Percentiles rank a stretch among this genome's conserved stretches.
Evolutionary conservation across 208 protist species (phyloP).

Genomic region (Phytomonas sp.): DNA sequence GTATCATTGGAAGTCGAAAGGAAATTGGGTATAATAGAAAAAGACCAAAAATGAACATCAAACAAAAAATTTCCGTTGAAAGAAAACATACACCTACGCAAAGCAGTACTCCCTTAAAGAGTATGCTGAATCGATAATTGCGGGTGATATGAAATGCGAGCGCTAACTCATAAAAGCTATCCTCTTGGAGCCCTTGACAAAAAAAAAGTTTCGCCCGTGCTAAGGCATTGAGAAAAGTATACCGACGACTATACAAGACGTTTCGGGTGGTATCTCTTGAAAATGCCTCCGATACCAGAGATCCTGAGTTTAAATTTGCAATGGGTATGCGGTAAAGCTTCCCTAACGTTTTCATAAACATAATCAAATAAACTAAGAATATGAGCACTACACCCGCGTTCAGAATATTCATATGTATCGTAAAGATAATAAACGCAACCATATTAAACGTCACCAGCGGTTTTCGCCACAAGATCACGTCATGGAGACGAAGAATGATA

Average conservation of each 20-base stretch:
- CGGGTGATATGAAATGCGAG: conserved; percentile 43
- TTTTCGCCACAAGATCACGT: conserved; percentile 56
- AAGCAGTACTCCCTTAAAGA: conserved; percentile 15
- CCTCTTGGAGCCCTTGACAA: conserved; percentile 58
- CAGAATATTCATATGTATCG: conserved; percentile 39
- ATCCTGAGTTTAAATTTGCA: conserved; percentile 11
- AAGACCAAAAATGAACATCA: conserved; percentile 24
- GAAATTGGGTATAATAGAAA: conserved; percentile 47
- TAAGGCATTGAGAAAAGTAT: conserved; percentile 64
- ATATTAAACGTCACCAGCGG: conserved; percentile 47
- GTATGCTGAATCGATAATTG: conserved; percentile 22
- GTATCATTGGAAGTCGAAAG: conserved; percentile 25
- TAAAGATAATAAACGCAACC: conserved; percentile 36
- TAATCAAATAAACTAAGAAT: conserved; percentile 23
- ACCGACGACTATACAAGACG: conserved; percentile 63
- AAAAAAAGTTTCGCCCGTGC: conserved; percentile 71
- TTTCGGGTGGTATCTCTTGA: conserved; percentile 18
- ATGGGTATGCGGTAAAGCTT: conserved; percentile 47
- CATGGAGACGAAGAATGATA: conserved; percentile 34
- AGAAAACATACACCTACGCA: conserved; percentile 25
- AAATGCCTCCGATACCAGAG: conserved; percentile 19
- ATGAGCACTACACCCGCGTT: conserved; percentile 38
- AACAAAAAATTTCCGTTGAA: conserved; percentile 35
- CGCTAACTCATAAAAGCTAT: conserved; percentile 73
- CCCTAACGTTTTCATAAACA: conserved; percentile 33